Base-by-base conservation (phyloP, 345 rosid species). In the Mercurialis annua region DNA sequence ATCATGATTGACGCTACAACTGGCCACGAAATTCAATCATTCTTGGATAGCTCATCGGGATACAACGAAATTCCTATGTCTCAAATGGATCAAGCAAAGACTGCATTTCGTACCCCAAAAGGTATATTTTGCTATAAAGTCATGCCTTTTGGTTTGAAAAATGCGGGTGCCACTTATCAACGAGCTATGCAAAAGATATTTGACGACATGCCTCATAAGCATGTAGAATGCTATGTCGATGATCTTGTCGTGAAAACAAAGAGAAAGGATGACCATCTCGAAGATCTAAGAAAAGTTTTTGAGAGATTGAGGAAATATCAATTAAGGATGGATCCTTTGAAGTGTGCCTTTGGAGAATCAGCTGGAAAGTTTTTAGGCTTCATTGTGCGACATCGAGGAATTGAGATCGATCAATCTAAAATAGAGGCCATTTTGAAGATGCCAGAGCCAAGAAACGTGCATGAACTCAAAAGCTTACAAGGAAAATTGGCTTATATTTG, bases 141-240 rank as follows among this genome's bases (percentile, higher is more conserved):
- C 1, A 70, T 70, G 67, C 47, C 34, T 16, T 46, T 68, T 47
- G 7, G 69, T 3, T 31, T 65, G 12, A 65, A 65, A 15, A 52
- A 51, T 34, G 59, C 29, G 1, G 30, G 50, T 10, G 62, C 53
- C 10, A 64, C 64, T 0, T 71, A 64, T 20, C 50, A 71, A 44
- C 6, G 15, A 16, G 75, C 58, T 0, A 71, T 71, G 70, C 21
- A 54, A 18, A 64, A 36, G 17, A 46, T 47, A 1, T 71, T 71
- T 24, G 26, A 54, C 1, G 65, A 64, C 7, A 64, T 46, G 51
- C 34, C 65, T 1, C 10, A 58, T 7, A 49, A 71, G 14, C 11
- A 30, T 20, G 55, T 72, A 5, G 76, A 72, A 30, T 65, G 57
- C 2, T 72, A 72, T 36, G 51, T 65, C 3, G 65, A 65, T 38